Evolutionary conservation across 805 yeast genomes (phyloP).

Genomic region (Pichia thaimueangensis): DNA sequence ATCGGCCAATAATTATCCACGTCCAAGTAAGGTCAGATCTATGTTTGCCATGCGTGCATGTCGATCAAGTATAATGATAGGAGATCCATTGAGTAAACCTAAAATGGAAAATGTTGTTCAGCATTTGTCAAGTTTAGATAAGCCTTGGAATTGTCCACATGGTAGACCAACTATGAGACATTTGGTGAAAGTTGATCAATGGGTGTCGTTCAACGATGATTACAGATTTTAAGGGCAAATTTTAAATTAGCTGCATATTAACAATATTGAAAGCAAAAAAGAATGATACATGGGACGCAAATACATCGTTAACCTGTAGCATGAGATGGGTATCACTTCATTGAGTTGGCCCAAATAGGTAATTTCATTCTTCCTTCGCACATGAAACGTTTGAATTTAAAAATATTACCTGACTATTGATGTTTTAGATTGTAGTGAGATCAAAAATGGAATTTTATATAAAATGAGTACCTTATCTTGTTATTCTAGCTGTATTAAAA

Average conservation of each 20-base stretch:
- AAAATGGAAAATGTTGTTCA: constrained; percentile 66
- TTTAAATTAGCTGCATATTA: neutral
- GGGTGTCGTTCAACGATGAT: constrained; percentile 41
- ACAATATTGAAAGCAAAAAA: neutral
- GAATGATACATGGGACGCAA: neutral
- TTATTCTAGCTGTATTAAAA: too few relatives aligned
- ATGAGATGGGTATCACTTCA: constrained; percentile 7
- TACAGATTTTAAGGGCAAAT: constrained; percentile 20
- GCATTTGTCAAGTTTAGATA: constrained; percentile 64
- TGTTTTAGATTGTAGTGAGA: too few relatives aligned
- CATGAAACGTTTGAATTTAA: too few relatives aligned
- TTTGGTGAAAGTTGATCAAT: constrained; percentile 51
- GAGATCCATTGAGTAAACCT: constrained; percentile 51
- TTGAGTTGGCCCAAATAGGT: constrained; percentile 27
- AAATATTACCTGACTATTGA: too few relatives aligned
- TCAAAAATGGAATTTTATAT: too few relatives aligned
- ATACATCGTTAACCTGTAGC: too few relatives aligned
- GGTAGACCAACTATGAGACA: constrained; percentile 98
- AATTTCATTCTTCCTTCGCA: too few relatives aligned
- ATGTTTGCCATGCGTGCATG: constrained; percentile 97
- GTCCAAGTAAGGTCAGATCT: constrained; percentile 72
- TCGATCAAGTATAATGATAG: constrained; percentile 90
- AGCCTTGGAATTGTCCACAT: constrained; percentile 97
- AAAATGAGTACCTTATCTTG: too few relatives aligned
- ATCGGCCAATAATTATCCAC: constrained; percentile 28